Conservation (phyloP, 75 land plant species). For the Sequoiadendron giganteum region DNA sequence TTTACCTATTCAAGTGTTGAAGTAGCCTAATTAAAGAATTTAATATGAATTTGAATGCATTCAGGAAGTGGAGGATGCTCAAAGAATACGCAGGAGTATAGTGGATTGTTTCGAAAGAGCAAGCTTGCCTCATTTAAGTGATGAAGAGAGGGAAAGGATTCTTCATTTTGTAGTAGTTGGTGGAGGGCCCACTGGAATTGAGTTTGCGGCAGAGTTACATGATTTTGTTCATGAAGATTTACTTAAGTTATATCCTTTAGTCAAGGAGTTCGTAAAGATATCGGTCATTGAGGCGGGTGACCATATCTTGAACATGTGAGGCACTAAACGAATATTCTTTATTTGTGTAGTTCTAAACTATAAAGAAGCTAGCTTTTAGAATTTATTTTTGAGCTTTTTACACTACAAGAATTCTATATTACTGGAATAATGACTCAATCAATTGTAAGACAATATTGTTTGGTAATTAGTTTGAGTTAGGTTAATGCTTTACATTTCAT, state of each 20-base stretch:
- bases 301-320: conserved; percentile 92
- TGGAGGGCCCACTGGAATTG: conserved; percentile 97
- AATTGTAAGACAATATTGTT: neutral
- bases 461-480: neutral
- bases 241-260: conserved; percentile 59
- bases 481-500: neutral
- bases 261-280: conserved; percentile 57
- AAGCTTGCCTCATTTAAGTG: conserved; percentile 59
- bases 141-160: conserved; percentile 69
- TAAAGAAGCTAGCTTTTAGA: conserved; percentile 5
- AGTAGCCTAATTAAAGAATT: neutral
- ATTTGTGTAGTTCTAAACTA: neutral
- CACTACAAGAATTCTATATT: neutral
- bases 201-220: conserved; percentile 94
- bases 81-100: conserved; percentile 74
- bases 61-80: conserved; percentile 97
- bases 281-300: conserved; percentile 79
- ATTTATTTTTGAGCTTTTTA: neutral
- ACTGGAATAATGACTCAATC: neutral
- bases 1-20: neutral
- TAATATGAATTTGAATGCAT: conserved; percentile 6
- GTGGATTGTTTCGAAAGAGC: conserved; percentile 93
- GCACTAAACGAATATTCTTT: neutral
- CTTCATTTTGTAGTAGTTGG: conserved; percentile 93
- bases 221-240: conserved; percentile 87